Evolutionary conservation across 768 basidiomycete genomes (phyloP).

Genomic region (Pisolithus albus): DNA sequence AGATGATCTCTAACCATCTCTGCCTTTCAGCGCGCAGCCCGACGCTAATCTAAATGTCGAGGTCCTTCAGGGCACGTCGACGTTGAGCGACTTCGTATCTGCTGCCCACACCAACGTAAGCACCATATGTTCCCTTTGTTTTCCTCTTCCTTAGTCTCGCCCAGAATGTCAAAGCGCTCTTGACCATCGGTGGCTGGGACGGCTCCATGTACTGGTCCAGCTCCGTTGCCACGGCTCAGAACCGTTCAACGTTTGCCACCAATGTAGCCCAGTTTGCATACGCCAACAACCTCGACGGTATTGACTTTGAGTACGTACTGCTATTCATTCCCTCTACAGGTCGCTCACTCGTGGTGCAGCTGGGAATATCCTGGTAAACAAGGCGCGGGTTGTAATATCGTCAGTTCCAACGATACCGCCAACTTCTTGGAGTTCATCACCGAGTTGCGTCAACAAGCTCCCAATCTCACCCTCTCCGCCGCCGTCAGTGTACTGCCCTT

Average conservation of each 20-base stretch:
- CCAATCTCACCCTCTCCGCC: slow-evolving; percentile 62
- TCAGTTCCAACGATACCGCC: slow-evolving; percentile 57
- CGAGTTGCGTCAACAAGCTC: slow-evolving; percentile 51
- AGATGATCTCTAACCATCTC: not conserved
- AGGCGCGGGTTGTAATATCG: slow-evolving; percentile 66
- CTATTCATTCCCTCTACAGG: not conserved
- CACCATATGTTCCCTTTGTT: not conserved
- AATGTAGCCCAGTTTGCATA: slow-evolving; percentile 44
- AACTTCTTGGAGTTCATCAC: slow-evolving; percentile 78
- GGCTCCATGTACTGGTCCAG: slow-evolving; percentile 58
- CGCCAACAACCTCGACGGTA: slow-evolving; percentile 49
- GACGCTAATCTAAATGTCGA: slow-evolving; percentile 8
- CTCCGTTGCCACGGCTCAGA: slow-evolving; percentile 45
- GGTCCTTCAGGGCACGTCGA: slow-evolving; percentile 1
- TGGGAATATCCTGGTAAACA: slow-evolving; percentile 79
- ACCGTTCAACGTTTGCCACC: slow-evolving; percentile 53
- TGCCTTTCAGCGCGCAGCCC: slow-evolving; percentile 17
- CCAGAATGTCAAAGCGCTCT: slow-evolving; percentile 48
- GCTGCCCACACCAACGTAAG: slow-evolving; percentile 24
- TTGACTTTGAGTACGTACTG: slow-evolving; percentile 58
- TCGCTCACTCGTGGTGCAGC: slow-evolving; percentile 30
- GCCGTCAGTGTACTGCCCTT: slow-evolving; percentile 67
- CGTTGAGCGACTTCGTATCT: slow-evolving; percentile 16
- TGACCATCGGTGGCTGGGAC: slow-evolving; percentile 65
- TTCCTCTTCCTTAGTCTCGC: not conserved